phyloP scores from a whole-genome alignment of 768 basidiomycete genomes.

The Serendipita sp. region DNA sequence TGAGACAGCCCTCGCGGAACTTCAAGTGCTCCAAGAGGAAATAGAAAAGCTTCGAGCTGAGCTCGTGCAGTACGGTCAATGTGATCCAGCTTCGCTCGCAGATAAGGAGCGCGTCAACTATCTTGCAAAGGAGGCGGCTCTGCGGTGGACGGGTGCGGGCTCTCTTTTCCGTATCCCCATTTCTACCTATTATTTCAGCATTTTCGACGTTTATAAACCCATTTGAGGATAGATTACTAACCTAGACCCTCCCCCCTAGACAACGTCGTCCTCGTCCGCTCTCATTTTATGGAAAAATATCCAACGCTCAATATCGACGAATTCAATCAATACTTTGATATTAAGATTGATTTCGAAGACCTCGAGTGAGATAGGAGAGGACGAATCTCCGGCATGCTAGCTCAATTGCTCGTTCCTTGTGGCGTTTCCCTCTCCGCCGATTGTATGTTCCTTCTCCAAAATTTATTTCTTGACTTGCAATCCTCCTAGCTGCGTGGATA shows the following conservation, averaged over 20 bases:
- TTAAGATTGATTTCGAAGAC: slow-evolving; percentile 10
- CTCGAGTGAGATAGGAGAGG: not conserved
- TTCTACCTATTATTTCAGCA: not conserved
- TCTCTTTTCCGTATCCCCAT: not conserved
- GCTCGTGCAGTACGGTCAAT: slow-evolving; percentile 62
- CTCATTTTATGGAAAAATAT: no score
- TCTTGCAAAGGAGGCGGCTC: slow-evolving; percentile 67
- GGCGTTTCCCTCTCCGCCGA: not conserved
- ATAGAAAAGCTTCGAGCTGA: slow-evolving; percentile 45
- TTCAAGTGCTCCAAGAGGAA: slow-evolving; percentile 34
- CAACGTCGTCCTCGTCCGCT: slow-evolving; percentile 10
- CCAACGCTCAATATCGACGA: not conserved
- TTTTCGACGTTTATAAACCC: no score
- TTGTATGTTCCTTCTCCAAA: no score
- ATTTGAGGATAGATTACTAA: no score
- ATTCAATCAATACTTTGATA: slow-evolving; percentile 7
- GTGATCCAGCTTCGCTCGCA: slow-evolving; percentile 70
- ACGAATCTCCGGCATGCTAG: not conserved
- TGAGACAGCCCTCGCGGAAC: slow-evolving; percentile 32
- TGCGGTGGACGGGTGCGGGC: slow-evolving; percentile 74
- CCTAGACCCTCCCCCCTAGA: no score
- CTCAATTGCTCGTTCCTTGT: not conserved
- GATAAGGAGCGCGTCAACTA: slow-evolving; percentile 55
- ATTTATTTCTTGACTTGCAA: no score
- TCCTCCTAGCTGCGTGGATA: no score